Conservation (phyloP, 179 eudicot species). For the Actinidia polygama region DNA sequence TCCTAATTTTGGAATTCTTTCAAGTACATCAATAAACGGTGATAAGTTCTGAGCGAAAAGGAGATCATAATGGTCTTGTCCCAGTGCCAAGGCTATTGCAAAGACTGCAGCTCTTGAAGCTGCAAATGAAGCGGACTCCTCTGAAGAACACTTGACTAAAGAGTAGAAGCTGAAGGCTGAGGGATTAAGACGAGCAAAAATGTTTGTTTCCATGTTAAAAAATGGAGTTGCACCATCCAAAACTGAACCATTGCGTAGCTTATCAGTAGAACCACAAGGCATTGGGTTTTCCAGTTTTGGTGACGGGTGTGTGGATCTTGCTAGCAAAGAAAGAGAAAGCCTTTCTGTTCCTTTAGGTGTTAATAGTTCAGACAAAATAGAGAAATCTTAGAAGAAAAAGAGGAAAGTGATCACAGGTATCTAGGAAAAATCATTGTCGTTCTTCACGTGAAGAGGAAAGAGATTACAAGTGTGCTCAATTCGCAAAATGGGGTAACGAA, state of each 20-base stretch:
- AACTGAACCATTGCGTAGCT: constrained; percentile 48
- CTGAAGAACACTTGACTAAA: constrained; percentile 62
- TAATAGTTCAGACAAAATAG: constrained; percentile 30
- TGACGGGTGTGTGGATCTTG: constrained; percentile 24
- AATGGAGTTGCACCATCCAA: constrained; percentile 56
- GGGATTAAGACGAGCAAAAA: constrained; percentile 88
- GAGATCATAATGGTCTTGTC: constrained; percentile 30
- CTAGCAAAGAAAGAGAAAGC: constrained; percentile 51
- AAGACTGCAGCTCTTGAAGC: constrained; percentile 48
- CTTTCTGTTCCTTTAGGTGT: constrained; percentile 45
- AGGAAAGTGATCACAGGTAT: no score
- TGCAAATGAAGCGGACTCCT: constrained; percentile 55
- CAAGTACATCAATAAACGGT: constrained; percentile 43
- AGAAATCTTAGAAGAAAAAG: constrained; percentile 37
- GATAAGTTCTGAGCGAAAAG: constrained; percentile 31
- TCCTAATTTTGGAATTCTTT: constrained; percentile 56
- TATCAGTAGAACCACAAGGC: constrained; percentile 60
- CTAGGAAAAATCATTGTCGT: no score
- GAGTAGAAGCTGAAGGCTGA: constrained; percentile 91
- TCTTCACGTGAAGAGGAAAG: no score
- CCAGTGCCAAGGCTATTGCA: constrained; percentile 48
- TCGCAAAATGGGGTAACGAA: no score
- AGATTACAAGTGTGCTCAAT: no score
- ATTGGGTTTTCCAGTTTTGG: constrained; percentile 32
- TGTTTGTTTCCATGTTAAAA: constrained; percentile 93